Evolutionary conservation across 2,329 filamentous ascomycete genomes (phyloP), one percentile per base, ranked within the genome.

Genomic region (Neofusicoccum kwambonambiense): DNA sequence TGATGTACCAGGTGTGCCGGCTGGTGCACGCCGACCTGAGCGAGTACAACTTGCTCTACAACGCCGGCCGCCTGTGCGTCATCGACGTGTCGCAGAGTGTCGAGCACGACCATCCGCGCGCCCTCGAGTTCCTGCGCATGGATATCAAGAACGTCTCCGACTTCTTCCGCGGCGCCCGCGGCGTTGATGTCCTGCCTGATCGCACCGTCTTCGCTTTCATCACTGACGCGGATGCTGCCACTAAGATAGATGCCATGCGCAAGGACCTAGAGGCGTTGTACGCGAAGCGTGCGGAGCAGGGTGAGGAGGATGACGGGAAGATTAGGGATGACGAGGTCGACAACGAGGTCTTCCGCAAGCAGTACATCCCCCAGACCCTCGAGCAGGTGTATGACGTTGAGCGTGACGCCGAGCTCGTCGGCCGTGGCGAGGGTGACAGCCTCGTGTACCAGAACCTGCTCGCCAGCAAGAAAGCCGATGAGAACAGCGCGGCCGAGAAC

Each of bases 51-150:
- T 87, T 98, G 61, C 85, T 99, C 19, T 99, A 96, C 81, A 86
- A 97, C 81, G 85, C 92, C 64, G 83, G 87, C 65, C 87, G 87
- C 71, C 86, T 97, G 0, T 97, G 92, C 82, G 90, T 99, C 73
- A 99, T 99, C 76, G 95, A 99, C 78, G 95, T 99, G 49, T 97
- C 92, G 64, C 95, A 99, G 80, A 95, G 91, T 74, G 95, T 99
- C 19, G 96, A 98, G 81, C 93, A 96, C 70, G 94, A 98, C 71
- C 95, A 99, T 77, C 95, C 95, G 0, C 87, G 92, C 65, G 94
- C 91, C 2, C 84, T 96, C 35, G 94, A 98, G 75, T 99, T 99
- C 75, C 79, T 99, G 71, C 89, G 95, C 39, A 98, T 97, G 93
- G 95, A 99, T 75, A 93, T 99, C 78, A 98, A 97, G 83, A 99